Conservation (phyloP, 2,329 filamentous ascomycete genomes). For the Xylariaceae sp. region DNA sequence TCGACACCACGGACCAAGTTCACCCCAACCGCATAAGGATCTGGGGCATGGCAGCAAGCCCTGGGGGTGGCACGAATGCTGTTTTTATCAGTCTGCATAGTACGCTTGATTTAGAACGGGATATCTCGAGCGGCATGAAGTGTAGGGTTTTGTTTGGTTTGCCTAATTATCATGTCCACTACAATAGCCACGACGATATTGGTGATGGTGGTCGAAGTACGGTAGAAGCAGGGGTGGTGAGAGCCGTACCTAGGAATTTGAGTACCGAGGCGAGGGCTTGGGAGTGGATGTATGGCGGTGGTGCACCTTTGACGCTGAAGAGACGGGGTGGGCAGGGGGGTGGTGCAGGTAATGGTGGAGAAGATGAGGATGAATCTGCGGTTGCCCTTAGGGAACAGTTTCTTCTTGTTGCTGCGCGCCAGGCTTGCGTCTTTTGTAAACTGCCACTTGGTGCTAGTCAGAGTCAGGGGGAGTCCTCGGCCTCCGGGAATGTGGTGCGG, state of each 20-base stretch:
- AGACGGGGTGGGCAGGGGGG: conserved; percentile 32
- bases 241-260: conserved; percentile 25
- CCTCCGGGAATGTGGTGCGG: too few species aligned
- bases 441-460: conserved; percentile 30
- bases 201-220: too few species aligned
- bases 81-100: conserved; percentile 48
- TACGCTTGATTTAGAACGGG: conserved; percentile 45
- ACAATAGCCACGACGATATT: conserved; percentile 3
- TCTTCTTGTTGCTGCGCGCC: conserved; percentile 29
- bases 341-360: neutral
- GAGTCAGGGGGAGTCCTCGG: conserved; percentile 34
- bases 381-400: conserved; percentile 37
- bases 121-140: conserved; percentile 34
- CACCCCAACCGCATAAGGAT: conserved; percentile 48
- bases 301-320: conserved; percentile 44
- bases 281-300: conserved; percentile 58
- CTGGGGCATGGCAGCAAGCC: conserved; percentile 50
- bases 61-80: conserved; percentile 49
- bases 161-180: conserved; percentile 12
- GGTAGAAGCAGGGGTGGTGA: too few species aligned
- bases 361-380: conserved; percentile 5
- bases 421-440: conserved; percentile 48
- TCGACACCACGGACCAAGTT: conserved; percentile 38
- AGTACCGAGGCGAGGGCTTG: conserved; percentile 54
- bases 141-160: conserved; percentile 37